Base-by-base conservation (phyloP, 2,329 filamentous ascomycete species). In the Sphaerulina musiva region DNA sequence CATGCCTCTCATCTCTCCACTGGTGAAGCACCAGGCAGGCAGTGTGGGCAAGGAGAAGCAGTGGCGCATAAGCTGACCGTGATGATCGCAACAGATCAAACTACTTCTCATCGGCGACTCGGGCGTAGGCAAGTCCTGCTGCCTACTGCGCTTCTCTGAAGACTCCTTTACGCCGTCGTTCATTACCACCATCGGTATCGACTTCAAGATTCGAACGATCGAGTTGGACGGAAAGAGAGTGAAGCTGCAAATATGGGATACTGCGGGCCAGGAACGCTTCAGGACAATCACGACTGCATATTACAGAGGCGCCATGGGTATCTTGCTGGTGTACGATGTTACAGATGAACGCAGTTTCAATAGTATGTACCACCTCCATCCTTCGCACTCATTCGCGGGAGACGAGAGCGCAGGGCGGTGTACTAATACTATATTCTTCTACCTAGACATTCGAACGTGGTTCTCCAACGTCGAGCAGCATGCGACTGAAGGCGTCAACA, bases 231-330 rank as follows among this genome's bases (percentile, higher is more conserved):
- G 92, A 72, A 98, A 98, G 83, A 83, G 92, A 60, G 93, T 98
- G 68, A 98, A 98, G 81, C 78, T 98, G 71, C 93, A 98, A 79
- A 98, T 98, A 76, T 98, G 93, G 93, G 93, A 98, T 71, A 98
- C 93, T 26, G 93, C 93, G 51, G 93, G 93, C 52, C 93, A 98
- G 75, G 93, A 98, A 77, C 87, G 93, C 59, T 98, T 98, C 82
- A 84, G 93, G 64, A 98, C 93, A 61, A 98, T 98, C 76, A 98
- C 93, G 50, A 97, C 93, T 46, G 92, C 93, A 64, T 98, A 98
- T 78, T 98, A 98, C 76, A 83, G 93, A 69, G 93, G 93, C 68
- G 93, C 93, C 63, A 97, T 97, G 92, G 93, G 93, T 57, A 97
- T 97, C 65, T 78, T 97, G 71, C 80, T 98, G 61, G 92, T 97